Conservation (phyloP, 139 green algal species). For the Micromonas pusilla region DNA sequence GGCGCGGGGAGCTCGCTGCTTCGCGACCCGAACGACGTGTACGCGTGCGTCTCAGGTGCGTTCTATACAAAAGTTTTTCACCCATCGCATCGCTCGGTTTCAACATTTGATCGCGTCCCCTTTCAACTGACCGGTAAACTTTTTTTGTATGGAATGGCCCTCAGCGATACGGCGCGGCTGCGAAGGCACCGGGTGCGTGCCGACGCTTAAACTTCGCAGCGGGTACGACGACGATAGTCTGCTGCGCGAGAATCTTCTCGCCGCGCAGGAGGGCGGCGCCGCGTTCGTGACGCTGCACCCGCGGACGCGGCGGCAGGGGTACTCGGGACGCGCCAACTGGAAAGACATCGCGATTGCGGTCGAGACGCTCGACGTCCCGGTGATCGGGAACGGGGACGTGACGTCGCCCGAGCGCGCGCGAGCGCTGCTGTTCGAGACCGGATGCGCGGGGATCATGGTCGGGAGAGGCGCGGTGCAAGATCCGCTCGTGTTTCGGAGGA, state of each 20-base stretch:
- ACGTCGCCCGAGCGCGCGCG: conserved; percentile 36
- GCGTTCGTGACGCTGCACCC: conserved; percentile 61
- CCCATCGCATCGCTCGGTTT: too few species aligned
- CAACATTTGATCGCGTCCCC: too few species aligned
- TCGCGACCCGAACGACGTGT: conserved; percentile 24
- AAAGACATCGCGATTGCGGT: conserved; percentile 41
- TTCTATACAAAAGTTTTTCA: too few species aligned
- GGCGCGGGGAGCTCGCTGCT: conserved; percentile 45
- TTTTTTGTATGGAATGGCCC: too few species aligned
- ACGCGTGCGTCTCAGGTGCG: too few species aligned
- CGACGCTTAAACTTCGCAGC: conserved; percentile 59
- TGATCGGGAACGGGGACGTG: conserved; percentile 64
- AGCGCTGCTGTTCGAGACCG: conserved; percentile 37
- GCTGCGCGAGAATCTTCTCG: conserved; percentile 53
- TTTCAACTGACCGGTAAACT: too few species aligned
- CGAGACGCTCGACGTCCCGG: conserved; percentile 50
- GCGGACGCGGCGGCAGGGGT: conserved; percentile 55
- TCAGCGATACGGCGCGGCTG: not conserved
- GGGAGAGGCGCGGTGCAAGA: conserved; percentile 51
- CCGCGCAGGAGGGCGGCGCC: conserved; percentile 51
- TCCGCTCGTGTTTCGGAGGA: conserved; percentile 53
- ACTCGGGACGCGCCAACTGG: conserved; percentile 54
- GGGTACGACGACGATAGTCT: conserved; percentile 53
- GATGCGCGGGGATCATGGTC: conserved; percentile 53
- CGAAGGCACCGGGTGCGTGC: conserved; percentile 15